A percentile compares a stretch with the other conserved stretches of the same genome.
Conservation (phyloP, 768 basidiomycete species). For the Flagelloscypha sp. region DNA sequence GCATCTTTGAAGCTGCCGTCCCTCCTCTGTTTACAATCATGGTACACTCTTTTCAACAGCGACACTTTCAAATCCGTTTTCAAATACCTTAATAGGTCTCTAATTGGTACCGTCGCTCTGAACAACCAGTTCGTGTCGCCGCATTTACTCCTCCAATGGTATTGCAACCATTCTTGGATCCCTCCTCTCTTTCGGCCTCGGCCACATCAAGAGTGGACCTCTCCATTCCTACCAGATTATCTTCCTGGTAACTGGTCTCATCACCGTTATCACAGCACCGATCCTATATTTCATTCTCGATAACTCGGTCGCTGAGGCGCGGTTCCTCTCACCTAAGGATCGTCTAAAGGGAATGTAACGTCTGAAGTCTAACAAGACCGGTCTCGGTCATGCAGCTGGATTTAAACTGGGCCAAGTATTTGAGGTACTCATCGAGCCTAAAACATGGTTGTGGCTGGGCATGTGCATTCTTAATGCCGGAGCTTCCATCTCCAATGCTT, state of each 20-base stretch:
- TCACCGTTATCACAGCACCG: not conserved
- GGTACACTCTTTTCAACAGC: no score
- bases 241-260: no score
- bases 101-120: constrained; percentile 1
- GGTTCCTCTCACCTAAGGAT: not conserved
- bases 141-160: not conserved
- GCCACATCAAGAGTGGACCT: not conserved
- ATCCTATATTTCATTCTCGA: not conserved
- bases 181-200: not conserved
- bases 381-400: not conserved
- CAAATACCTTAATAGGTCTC: no score
- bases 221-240: not conserved
- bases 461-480: not conserved
- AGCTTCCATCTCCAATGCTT: not conserved
- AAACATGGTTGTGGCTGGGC: not conserved
- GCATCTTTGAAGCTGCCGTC: not conserved
- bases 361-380: not conserved
- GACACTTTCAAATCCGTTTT: no score
- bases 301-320: not conserved
- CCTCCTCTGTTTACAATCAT: not conserved
- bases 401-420: no score
- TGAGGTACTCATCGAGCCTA: not conserved
- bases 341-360: not conserved
- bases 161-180: not conserved
- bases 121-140: constrained; percentile 2